Evolutionary conservation across 768 basidiomycete species (phyloP).

Genomic region (Lactifluus volemus): DNA sequence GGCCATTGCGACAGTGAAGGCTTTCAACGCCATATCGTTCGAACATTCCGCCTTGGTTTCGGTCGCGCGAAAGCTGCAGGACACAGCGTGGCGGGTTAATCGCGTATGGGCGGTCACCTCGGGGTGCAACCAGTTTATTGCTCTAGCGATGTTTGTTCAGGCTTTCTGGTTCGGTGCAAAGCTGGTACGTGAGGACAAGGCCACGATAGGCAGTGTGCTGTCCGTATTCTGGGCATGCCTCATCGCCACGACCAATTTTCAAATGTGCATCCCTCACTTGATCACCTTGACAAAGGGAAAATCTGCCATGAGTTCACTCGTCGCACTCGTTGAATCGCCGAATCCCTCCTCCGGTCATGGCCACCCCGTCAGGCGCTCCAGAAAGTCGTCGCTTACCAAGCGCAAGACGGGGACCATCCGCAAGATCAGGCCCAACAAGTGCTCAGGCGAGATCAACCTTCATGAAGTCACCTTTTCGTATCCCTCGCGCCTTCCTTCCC

Average conservation of each 20-base stretch:
- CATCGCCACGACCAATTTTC: slow-evolving; percentile 80
- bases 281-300: slow-evolving; percentile 78
- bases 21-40: slow-evolving; percentile 67
- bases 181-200: slow-evolving; percentile 71
- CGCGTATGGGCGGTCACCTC: slow-evolving; percentile 68
- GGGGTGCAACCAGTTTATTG: slow-evolving; percentile 67
- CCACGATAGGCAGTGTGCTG: slow-evolving; percentile 74
- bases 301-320: slow-evolving; percentile 60
- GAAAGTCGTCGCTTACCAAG: slow-evolving; percentile 27
- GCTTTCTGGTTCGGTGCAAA: slow-evolving; percentile 95
- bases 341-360: slow-evolving; percentile 16
- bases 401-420: slow-evolving; percentile 35
- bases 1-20: slow-evolving; percentile 85
- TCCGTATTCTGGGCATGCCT: slow-evolving; percentile 98
- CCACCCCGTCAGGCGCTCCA: slow-evolving; percentile 19
- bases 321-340: slow-evolving; percentile 47
- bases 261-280: slow-evolving; percentile 78
- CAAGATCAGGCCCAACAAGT: slow-evolving; percentile 56
- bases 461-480: slow-evolving; percentile 59
- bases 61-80: slow-evolving; percentile 37
- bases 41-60: slow-evolving; percentile 43
- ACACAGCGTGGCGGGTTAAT: slow-evolving; percentile 45
- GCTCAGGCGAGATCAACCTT: slow-evolving; percentile 63
- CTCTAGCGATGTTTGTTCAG: slow-evolving; percentile 91
- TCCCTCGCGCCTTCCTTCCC: slow-evolving; percentile 58